These are phyloP conservation scores for Nevesoporus exiguus DNA, from an alignment of 768 basidiomycete species.

Conservation along the genomic window DNA sequence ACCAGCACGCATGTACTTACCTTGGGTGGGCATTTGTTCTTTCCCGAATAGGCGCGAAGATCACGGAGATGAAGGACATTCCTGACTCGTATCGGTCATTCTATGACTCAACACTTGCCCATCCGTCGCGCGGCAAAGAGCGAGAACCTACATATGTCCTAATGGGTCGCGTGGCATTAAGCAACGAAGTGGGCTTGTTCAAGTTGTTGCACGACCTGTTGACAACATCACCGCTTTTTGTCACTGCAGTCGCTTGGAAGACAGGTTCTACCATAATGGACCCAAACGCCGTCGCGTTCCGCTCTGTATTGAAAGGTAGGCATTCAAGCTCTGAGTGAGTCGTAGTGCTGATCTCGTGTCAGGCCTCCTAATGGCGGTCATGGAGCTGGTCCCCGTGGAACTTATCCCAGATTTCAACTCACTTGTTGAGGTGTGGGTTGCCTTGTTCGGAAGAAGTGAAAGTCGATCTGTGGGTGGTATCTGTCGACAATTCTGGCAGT, in stretches of 20 bases:
- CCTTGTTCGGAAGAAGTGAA: slow-evolving; percentile 73
- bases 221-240: slow-evolving; percentile 72
- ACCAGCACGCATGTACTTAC: slow-evolving; percentile 68
- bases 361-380: slow-evolving; percentile 76
- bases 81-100: slow-evolving; percentile 54
- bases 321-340: not conserved
- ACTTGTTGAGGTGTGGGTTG: slow-evolving; percentile 74
- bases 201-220: slow-evolving; percentile 52
- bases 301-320: slow-evolving; percentile 82
- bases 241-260: slow-evolving; percentile 67
- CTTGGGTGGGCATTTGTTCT: slow-evolving; percentile 86
- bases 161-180: slow-evolving; percentile 60
- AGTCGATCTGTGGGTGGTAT: slow-evolving; percentile 59
- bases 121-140: slow-evolving; percentile 47
- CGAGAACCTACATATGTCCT: slow-evolving; percentile 51
- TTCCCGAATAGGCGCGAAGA: slow-evolving; percentile 52
- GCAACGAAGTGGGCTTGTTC: slow-evolving; percentile 59
- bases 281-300: slow-evolving; percentile 73
- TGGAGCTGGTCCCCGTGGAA: slow-evolving; percentile 74
- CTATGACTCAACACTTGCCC: slow-evolving; percentile 49
- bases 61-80: slow-evolving; percentile 45
- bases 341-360: slow-evolving; percentile 1
- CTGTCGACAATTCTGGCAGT: slow-evolving; percentile 79
- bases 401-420: slow-evolving; percentile 70
- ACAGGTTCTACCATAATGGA: slow-evolving; percentile 66